Conservation (phyloP, 345 rosid species). For the Angophora floribunda region DNA sequence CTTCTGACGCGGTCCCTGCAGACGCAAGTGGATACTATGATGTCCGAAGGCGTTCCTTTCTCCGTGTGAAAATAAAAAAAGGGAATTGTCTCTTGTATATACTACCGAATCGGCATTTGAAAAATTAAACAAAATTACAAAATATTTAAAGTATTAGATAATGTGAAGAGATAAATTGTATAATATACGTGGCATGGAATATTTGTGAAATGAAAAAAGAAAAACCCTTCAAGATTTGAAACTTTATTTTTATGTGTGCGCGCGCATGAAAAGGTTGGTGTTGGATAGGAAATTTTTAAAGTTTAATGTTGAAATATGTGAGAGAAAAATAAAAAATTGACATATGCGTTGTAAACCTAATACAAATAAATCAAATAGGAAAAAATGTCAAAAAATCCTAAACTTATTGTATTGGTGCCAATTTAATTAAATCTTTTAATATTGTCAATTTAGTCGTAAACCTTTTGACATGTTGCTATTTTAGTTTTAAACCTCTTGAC, state of each 20-base stretch:
- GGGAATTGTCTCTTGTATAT: neutral
- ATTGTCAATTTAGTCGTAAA: too few relatives aligned
- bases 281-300: neutral
- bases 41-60: neutral
- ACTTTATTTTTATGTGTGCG: neutral
- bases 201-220: neutral
- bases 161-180: neutral
- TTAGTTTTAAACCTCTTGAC: too few relatives aligned
- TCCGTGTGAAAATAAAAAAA: neutral
- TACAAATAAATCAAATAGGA: neutral
- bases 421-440: too few relatives aligned
- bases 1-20: neutral
- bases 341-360: neutral
- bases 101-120: neutral
- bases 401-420: too few relatives aligned
- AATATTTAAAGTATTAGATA: neutral
- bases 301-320: neutral
- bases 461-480: too few relatives aligned
- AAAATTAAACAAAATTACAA: too few relatives aligned
- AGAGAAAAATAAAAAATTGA: neutral
- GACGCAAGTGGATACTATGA: neutral
- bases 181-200: neutral
- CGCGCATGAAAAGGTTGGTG: neutral
- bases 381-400: too few relatives aligned
- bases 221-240: neutral